Evolutionary conservation across 345 rosid species (phyloP), one percentile per base, ranked within the genome.

Genomic region (Noccaea caerulescens): DNA sequence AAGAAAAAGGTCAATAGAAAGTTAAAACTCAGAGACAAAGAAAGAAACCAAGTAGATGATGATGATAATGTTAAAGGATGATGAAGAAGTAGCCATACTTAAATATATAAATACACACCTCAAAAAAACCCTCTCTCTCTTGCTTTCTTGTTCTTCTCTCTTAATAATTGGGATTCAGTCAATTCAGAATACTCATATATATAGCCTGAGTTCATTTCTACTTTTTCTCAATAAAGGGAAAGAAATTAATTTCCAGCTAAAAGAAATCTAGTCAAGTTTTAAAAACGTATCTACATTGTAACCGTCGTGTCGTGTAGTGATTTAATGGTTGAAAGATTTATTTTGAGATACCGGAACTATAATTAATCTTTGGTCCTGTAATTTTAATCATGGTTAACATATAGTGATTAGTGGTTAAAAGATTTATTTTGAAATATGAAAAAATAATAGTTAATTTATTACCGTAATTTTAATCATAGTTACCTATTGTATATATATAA

Each of bases 1-100:
- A 69, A 69, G 79, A 69, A 63, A 76, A 56, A 57, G 75, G 79
- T 76, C 75, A 76, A 76, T 23, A 69, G 27, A 76, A 68, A 65
- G 74, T 51, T 45, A 69, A 68, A 63, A 49, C 65, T 68, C 59
- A 47, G 75, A 57, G 66, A 55, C 66, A 55, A 16, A 63, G 71
- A 42, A 76, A 62, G 66, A 76, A 69, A 68, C 68, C 79, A 69
- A 76, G 54, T 30, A 56, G 66, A 57, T 63, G 75, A 45, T 57
- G 72, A 74, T 66, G 77, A 72, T 72, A 63, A 37, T 72, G 39
- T 53, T 54, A 30, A 62, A 66, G 13, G 72, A 58, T 18, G 79
- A 69, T 8, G 53, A 62, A 75, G 59, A 75, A 69, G 38, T 42
- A 74, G 53, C 64, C 75, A 54, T 41, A 37, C 5, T 33, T 27